Conservation (phyloP, 306 rosid genomes). For the Bauhinia variegata region DNA sequence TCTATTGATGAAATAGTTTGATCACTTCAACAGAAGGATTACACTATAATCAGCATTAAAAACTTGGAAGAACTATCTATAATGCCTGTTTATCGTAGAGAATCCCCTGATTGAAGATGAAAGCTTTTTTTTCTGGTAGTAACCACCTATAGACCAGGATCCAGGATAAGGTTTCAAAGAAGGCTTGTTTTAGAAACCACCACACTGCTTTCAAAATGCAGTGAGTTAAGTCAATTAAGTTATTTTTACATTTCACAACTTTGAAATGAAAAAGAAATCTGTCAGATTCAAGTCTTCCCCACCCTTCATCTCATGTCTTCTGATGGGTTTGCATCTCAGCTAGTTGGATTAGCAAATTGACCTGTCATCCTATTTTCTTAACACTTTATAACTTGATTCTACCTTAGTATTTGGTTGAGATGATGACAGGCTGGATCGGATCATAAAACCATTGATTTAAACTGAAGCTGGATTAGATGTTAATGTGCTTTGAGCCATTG, state of each 20-base stretch:
- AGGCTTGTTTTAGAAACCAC: background rate
- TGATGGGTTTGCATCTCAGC: background rate
- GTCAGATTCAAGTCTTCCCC: background rate
- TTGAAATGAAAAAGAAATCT: background rate
- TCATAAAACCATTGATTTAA: background rate
- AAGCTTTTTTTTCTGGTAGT: background rate
- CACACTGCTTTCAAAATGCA: no score
- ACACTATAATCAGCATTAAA: background rate
- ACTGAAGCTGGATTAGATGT: background rate
- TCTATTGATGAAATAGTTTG: no score
- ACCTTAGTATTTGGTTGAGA: background rate
- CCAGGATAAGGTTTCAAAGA: background rate
- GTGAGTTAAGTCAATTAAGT: no score
- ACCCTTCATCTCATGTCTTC: background rate
- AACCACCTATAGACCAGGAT: background rate
- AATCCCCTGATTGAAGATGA: background rate
- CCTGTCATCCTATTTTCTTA: slow-evolving; percentile 11
- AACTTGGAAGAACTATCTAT: background rate
- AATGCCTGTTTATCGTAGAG: background rate
- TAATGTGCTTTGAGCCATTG: no score
- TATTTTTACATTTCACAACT: no score
- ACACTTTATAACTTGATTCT: background rate
- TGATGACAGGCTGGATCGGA: background rate
- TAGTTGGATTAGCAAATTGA: background rate
- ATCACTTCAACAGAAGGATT: no score